Evolutionary conservation across 2,329 filamentous ascomycete species (phyloP).

Genomic region (Corynespora cassiicola): DNA sequence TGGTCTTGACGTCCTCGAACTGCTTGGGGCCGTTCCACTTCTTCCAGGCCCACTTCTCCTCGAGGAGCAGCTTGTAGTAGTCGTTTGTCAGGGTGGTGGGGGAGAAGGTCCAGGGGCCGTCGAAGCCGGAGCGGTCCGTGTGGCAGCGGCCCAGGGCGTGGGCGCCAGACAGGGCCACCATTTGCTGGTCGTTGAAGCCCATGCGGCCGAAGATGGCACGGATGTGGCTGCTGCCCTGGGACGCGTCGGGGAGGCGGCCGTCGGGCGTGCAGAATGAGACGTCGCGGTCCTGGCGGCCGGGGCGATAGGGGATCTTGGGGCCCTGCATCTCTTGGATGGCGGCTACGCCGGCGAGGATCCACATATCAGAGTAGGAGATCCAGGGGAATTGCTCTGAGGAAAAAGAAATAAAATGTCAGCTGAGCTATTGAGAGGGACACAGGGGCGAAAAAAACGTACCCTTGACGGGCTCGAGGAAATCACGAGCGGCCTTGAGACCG

Average conservation of each 20-base stretch:
- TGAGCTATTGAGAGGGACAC: constrained; percentile 1
- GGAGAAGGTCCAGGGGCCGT: constrained; percentile 83
- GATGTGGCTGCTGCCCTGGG: constrained; percentile 79
- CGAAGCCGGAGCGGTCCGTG: constrained; percentile 83
- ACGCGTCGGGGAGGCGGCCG: constrained; percentile 84
- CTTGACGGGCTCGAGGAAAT: constrained; percentile 94
- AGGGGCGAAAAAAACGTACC: constrained; percentile 53
- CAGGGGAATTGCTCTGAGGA: constrained; percentile 78
- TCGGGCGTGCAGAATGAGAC: constrained; percentile 88
- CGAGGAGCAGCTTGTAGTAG: constrained; percentile 84
- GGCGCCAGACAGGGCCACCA: constrained; percentile 86
- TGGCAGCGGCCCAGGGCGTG: constrained; percentile 89
- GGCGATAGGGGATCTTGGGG: constrained; percentile 84
- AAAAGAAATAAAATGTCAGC: constrained; percentile 16
- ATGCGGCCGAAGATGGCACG: constrained; percentile 94
- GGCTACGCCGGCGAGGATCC: constrained; percentile 86
- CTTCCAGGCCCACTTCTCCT: constrained; percentile 96
- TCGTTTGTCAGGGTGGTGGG: constrained; percentile 89
- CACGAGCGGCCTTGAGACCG: constrained; percentile 81
- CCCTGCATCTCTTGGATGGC: constrained; percentile 97
- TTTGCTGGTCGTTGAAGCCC: constrained; percentile 97
- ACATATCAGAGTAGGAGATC: constrained; percentile 96
- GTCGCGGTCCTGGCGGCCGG: constrained; percentile 83
- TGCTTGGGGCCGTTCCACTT: constrained; percentile 95
- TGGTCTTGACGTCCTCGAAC: constrained; percentile 86